Evolutionary conservation across 306 rosid species (phyloP).

Genomic region (Begonia peltatifolia): DNA sequence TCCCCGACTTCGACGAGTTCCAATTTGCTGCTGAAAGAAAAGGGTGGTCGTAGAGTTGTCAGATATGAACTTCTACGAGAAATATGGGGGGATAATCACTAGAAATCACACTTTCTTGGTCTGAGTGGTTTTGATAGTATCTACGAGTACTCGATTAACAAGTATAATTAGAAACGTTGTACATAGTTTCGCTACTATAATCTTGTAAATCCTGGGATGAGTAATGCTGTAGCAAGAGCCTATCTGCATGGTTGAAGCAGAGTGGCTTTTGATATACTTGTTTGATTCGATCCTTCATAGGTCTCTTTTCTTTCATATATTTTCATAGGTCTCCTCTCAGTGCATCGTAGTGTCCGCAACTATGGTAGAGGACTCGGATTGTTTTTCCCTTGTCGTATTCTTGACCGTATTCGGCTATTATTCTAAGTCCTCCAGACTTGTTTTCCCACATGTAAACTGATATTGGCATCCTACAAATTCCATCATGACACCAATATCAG

Average conservation of each 20-base stretch:
- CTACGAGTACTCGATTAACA: no score
- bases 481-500: not conserved
- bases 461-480: conserved; percentile 69
- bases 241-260: no score
- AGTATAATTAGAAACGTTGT: no score
- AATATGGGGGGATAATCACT: conserved; percentile 48
- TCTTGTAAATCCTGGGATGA: no score
- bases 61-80: conserved; percentile 61
- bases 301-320: no score
- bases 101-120: conserved; percentile 1
- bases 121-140: no score
- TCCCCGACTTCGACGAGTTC: conserved; percentile 16
- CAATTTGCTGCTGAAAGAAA: conserved; percentile 14
- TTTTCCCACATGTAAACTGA: conserved; percentile 52
- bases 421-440: conserved; percentile 23
- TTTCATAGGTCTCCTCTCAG: conserved; percentile 5
- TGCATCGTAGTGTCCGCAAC: conserved; percentile 72
- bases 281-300: no score
- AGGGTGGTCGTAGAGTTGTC: conserved; percentile 31
- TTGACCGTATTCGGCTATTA: conserved; percentile 71
- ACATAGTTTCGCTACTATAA: no score
- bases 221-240: no score
- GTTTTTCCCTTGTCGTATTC: conserved; percentile 65
- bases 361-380: conserved; percentile 50
- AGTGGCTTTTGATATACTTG: no score